Evolutionary conservation across 257 asterid genomes (phyloP).

Genomic region (Asclepias syriaca): DNA sequence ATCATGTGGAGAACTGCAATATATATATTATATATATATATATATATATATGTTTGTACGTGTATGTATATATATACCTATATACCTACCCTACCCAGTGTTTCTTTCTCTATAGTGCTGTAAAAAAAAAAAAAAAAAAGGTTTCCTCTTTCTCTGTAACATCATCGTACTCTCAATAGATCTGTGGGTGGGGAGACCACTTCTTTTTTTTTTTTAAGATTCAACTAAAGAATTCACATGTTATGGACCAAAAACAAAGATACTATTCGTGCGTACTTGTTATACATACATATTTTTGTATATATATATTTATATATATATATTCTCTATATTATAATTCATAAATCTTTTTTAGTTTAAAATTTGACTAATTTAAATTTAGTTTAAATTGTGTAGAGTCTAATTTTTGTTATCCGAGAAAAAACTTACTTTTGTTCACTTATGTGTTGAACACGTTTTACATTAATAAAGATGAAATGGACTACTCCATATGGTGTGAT

Average conservation of each 20-base stretch:
- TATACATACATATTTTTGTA: background rate
- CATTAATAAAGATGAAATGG: no score
- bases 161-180: conserved; percentile 2
- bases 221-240: conserved; percentile 8
- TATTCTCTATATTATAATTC: no score
- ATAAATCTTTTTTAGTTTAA: no score
- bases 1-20: conserved; percentile 5
- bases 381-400: no score
- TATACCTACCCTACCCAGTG: background rate
- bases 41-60: no score
- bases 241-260: background rate
- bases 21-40: background rate
- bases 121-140: no score
- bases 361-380: background rate
- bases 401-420: no score
- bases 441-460: no score
- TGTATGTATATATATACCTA: no score
- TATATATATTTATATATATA: background rate
- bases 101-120: background rate
- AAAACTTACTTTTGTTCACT: no score
- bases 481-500: no score
- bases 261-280: background rate
- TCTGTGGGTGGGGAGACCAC: background rate
- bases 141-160: background rate
- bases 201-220: background rate